These are phyloP conservation scores for Naganishia kalamii DNA, from an alignment of 768 basidiomycete genomes.

Conservation along the genomic window DNA sequence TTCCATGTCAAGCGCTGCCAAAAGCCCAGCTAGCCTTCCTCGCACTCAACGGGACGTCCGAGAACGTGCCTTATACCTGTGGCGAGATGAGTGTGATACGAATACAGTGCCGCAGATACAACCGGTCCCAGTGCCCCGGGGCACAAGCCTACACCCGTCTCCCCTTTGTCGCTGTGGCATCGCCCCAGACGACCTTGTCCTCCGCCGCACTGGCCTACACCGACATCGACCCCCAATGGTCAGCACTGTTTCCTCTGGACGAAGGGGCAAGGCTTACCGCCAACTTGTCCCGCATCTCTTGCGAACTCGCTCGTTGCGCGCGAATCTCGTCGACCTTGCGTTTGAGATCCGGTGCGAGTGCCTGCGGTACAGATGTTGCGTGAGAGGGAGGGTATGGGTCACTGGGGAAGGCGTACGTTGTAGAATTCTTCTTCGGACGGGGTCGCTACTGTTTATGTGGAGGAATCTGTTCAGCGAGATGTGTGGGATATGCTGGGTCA, in stretches of 20 bases:
- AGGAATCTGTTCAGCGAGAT: conserved; percentile 5
- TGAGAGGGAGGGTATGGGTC: neutral
- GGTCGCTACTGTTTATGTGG: conserved; percentile 29
- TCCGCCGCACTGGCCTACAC: conserved; percentile 22
- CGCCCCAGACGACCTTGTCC: conserved; percentile 25
- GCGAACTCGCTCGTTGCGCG: conserved; percentile 33
- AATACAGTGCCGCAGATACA: neutral
- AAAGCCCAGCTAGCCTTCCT: too few relatives aligned
- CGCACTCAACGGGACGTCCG: too few relatives aligned
- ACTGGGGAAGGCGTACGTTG: conserved; percentile 27
- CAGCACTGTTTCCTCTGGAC: neutral
- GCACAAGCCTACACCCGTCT: conserved; percentile 6
- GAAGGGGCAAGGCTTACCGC: conserved; percentile 20
- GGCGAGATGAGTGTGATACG: neutral
- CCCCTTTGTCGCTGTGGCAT: neutral
- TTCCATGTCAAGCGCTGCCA: too few relatives aligned
- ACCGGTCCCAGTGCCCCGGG: neutral
- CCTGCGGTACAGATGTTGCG: conserved; percentile 21
- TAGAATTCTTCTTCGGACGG: conserved; percentile 45
- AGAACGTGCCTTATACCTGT: neutral
- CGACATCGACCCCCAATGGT: neutral
- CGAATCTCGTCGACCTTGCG: conserved; percentile 38
- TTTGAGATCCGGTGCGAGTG: conserved; percentile 43
- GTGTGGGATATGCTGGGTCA: neutral
- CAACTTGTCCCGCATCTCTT: conserved; percentile 29